phyloP scores from a whole-genome alignment of 495 filamentous ascomycete genomes.

The Viridothelium virens region DNA sequence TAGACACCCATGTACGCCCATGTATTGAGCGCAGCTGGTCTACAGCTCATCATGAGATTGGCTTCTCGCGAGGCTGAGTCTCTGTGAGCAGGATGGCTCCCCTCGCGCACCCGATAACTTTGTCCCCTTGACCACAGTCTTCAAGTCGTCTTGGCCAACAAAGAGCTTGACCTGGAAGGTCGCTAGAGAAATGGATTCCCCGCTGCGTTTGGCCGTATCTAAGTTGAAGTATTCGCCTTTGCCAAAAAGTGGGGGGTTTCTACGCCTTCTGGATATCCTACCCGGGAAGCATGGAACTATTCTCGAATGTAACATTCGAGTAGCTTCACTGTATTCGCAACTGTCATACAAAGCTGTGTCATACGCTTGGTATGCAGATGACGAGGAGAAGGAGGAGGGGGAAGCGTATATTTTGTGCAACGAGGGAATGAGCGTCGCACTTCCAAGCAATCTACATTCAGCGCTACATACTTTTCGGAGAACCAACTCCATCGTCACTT shows the following conservation, averaged over 20 bases:
- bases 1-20: too few relatives aligned
- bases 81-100: too few relatives aligned
- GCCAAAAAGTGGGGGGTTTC: not conserved
- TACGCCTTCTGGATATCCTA: not conserved
- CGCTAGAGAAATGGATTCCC: not conserved
- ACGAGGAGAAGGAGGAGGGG: not conserved
- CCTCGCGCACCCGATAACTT: too few relatives aligned
- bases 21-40: too few relatives aligned
- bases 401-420: not conserved
- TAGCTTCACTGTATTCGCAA: not conserved
- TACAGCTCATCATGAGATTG: too few relatives aligned
- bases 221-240: not conserved
- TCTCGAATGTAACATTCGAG: not conserved
- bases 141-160: too few relatives aligned
- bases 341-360: not conserved
- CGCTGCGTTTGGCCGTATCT: not conserved
- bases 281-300: not conserved
- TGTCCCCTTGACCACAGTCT: too few relatives aligned
- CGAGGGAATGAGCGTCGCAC: not conserved
- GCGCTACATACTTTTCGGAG: slow-evolving; percentile 2
- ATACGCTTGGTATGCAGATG: not conserved
- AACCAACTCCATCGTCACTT: not conserved
- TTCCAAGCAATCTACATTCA: slow-evolving; percentile 2
- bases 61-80: too few relatives aligned
- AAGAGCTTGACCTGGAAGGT: not conserved